A percentile compares a stretch with the other conserved stretches of the same genome.
phyloP scores from a whole-genome alignment of 2,329 filamentous ascomycete genomes.

The Venturia carpophila region DNA sequence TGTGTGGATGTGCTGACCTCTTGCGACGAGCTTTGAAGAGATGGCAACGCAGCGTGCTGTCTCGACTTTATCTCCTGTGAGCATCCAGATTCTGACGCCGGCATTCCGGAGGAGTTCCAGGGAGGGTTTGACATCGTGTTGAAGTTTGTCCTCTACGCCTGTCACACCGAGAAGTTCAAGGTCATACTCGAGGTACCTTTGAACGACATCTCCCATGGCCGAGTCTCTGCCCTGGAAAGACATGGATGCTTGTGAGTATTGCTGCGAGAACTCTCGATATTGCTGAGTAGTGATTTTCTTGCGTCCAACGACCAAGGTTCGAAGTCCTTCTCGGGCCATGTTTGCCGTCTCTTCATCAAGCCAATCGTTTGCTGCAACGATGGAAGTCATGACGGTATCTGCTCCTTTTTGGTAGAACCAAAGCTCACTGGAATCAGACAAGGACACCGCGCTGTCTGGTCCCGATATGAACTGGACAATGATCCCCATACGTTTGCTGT shows the following conservation, averaged over 20 bases:
- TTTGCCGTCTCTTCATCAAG: slow-evolving; percentile 98
- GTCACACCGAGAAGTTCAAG: slow-evolving; percentile 94
- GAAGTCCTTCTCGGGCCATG: slow-evolving; percentile 93
- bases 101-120: slow-evolving; percentile 92
- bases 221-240: slow-evolving; percentile 72
- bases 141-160: slow-evolving; percentile 93
- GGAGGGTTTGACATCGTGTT: slow-evolving; percentile 90
- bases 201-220: slow-evolving; percentile 72
- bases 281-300: slow-evolving; percentile 72
- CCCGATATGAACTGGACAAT: slow-evolving; percentile 70
- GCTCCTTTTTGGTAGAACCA: slow-evolving; percentile 99
- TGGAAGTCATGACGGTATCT: slow-evolving; percentile 95
- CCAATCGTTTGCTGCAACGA: slow-evolving; percentile 96
- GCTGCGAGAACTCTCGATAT: slow-evolving; percentile 70
- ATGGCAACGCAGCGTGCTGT: slow-evolving; percentile 94
- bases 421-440: slow-evolving; percentile 57
- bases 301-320: slow-evolving; percentile 90
- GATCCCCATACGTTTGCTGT: slow-evolving; percentile 97
- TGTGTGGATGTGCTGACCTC: slow-evolving; percentile 93
- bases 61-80: slow-evolving; percentile 97
- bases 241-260: slow-evolving; percentile 72
- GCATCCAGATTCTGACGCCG: slow-evolving; percentile 99
- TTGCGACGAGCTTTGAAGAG: slow-evolving; percentile 83
- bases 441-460: slow-evolving; percentile 39
- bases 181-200: slow-evolving; percentile 74